Evolutionary conservation across 2,329 filamentous ascomycete genomes (phyloP).

Genomic region (Pseudogymnoascus sp.): DNA sequence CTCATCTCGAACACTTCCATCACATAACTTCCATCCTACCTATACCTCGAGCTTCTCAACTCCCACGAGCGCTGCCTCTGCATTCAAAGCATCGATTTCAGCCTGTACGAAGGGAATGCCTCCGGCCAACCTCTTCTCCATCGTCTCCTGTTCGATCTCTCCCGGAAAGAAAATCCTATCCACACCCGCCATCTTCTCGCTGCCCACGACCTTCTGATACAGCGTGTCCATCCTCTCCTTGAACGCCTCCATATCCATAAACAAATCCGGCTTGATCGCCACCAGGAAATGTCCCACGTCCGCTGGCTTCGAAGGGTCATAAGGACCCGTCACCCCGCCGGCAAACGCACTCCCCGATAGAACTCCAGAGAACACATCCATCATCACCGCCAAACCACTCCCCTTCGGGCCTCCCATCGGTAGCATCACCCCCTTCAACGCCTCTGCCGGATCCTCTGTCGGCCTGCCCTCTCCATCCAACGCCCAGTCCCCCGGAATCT

Average conservation of each 20-base stretch:
- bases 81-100: constrained; percentile 48
- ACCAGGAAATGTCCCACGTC: constrained; percentile 70
- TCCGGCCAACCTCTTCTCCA: constrained; percentile 41
- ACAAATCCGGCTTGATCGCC: constrained; percentile 66
- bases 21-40: not conserved
- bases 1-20: not conserved
- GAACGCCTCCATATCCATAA: constrained; percentile 64
- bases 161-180: constrained; percentile 54
- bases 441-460: constrained; percentile 64
- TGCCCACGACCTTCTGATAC: constrained; percentile 45
- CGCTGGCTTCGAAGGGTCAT: constrained; percentile 59
- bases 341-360: constrained; percentile 72
- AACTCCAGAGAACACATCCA: constrained; percentile 80
- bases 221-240: constrained; percentile 50
- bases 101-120: constrained; percentile 53
- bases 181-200: constrained; percentile 46
- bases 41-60: constrained; percentile 16
- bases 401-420: constrained; percentile 83
- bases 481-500: constrained; percentile 67
- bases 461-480: constrained; percentile 59
- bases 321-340: constrained; percentile 67
- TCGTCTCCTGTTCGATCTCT: constrained; percentile 51
- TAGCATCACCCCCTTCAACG: constrained; percentile 71
- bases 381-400: constrained; percentile 69
- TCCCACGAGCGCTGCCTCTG: constrained; percentile 41